A percentile compares a stretch with the other conserved stretches of the same genome.
These are phyloP conservation scores for Fusarium denticulatum DNA, from an alignment of 2,329 filamentous ascomycete species.

Conservation along the genomic window DNA sequence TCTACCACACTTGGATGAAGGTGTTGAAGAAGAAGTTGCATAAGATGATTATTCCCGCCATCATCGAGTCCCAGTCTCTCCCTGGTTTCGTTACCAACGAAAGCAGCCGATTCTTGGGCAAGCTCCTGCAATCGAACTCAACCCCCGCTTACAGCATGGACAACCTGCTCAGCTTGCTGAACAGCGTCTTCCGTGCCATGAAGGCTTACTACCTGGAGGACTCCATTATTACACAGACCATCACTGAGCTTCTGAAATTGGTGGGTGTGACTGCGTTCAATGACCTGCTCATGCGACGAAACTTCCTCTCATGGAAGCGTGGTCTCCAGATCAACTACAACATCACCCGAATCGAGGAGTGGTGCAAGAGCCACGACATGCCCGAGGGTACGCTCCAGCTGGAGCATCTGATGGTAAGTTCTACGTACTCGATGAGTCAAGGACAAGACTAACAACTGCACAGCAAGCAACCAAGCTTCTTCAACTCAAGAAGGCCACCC, in stretches of 20 bases:
- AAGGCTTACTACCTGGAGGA: conserved; percentile 98
- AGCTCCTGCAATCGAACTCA: conserved; percentile 90
- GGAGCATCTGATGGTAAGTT: conserved; percentile 90
- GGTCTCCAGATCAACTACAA: conserved; percentile 99
- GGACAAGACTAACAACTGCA: conserved; percentile 42
- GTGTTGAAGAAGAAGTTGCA: conserved; percentile 98
- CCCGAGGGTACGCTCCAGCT: conserved; percentile 96
- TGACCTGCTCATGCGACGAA: conserved; percentile 94
- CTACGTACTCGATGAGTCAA: neutral
- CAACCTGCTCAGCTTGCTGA: conserved; percentile 92
- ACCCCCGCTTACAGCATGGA: conserved; percentile 99
- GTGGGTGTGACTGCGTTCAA: conserved; percentile 99
- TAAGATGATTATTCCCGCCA: conserved; percentile 99
- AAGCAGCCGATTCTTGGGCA: conserved; percentile 97
- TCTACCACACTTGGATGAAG: conserved; percentile 99
- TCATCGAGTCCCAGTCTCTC: conserved; percentile 98
- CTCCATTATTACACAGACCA: conserved; percentile 92
- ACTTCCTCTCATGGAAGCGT: conserved; percentile 99
- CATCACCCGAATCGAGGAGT: conserved; percentile 98
- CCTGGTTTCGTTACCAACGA: conserved; percentile 99
- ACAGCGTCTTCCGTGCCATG: conserved; percentile 98
- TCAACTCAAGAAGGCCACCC: conserved; percentile 97
- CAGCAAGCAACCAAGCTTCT: conserved; percentile 97
- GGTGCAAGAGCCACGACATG: conserved; percentile 99
- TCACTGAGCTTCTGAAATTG: conserved; percentile 90